phyloP scores from a whole-genome alignment of 2,329 filamentous ascomycete species.

The Trichocomaceae sp. region DNA sequence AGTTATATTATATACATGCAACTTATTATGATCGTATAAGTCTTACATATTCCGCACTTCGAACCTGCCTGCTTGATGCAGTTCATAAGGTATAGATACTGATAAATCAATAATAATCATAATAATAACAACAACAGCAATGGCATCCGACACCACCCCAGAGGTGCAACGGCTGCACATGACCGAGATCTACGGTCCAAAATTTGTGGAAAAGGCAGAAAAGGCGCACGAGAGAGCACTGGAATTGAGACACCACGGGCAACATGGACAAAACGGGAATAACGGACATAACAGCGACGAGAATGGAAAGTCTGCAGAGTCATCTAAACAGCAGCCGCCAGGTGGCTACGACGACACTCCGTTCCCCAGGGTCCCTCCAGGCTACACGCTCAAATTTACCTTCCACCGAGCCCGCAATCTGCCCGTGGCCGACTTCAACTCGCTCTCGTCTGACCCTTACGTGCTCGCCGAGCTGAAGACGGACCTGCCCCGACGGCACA shows the following conservation, averaged over 20 bases:
- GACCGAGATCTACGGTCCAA: slow-evolving; percentile 32
- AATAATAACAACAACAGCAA: no score
- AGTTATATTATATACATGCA: no score
- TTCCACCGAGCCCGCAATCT: slow-evolving; percentile 77
- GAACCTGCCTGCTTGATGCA: background rate
- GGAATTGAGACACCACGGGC: slow-evolving; percentile 18
- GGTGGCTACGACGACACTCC: slow-evolving; percentile 78
- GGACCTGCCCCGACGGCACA: slow-evolving; percentile 66
- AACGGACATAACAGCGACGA: no score
- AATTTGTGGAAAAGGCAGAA: slow-evolving; percentile 32
- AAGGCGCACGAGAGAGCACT: slow-evolving; percentile 32
- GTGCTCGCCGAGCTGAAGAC: slow-evolving; percentile 69
- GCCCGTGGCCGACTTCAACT: slow-evolving; percentile 71
- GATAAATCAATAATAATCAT: background rate
- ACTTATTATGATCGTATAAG: no score
- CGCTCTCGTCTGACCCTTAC: slow-evolving; percentile 76
- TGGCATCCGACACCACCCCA: slow-evolving; percentile 9
- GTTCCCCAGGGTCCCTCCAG: slow-evolving; percentile 64
- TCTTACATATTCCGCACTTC: no score
- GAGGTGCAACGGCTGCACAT: slow-evolving; percentile 19
- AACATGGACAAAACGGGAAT: no score
- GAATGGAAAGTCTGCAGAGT: slow-evolving; percentile 3
- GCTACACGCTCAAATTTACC: slow-evolving; percentile 78
- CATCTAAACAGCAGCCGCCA: slow-evolving; percentile 50
- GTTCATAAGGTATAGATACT: background rate